Percentiles rank a stretch among this genome's conserved stretches.
Conservation (phyloP, 164 flowering plant species). For the Umbellularia californica region DNA sequence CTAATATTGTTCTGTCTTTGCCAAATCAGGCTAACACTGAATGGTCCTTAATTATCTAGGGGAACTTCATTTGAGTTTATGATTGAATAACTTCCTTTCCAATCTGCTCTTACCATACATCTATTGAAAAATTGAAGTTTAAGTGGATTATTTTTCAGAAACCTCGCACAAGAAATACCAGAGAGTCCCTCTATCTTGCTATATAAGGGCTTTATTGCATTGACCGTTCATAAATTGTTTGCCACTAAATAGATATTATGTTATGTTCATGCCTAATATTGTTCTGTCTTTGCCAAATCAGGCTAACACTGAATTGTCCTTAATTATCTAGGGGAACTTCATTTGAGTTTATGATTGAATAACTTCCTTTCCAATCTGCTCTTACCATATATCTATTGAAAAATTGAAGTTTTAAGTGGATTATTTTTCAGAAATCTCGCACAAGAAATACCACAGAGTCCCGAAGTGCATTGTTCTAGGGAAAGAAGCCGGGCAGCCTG, state of each 20-base stretch:
- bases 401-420: neutral
- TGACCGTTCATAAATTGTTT: neutral
- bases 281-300: too few species aligned
- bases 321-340: neutral
- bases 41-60: neutral
- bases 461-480: constrained; percentile 90
- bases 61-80: neutral
- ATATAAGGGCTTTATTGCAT: neutral
- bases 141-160: constrained; percentile 26
- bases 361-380: neutral
- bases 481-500: constrained; percentile 93
- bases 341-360: neutral
- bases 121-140: neutral
- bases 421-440: constrained; percentile 36
- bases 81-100: neutral
- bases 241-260: too few species aligned
- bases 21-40: too few species aligned
- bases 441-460: constrained; percentile 40
- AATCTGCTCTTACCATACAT: neutral
- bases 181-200: constrained; percentile 23
- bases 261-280: too few species aligned
- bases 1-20: too few species aligned
- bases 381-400: neutral
- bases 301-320: neutral
- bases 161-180: constrained; percentile 37